A percentile compares a stretch with the other conserved stretches of the same genome.
Evolutionary conservation across 106 monocot genomes (phyloP).

Genomic region (Acorus gramineus): DNA sequence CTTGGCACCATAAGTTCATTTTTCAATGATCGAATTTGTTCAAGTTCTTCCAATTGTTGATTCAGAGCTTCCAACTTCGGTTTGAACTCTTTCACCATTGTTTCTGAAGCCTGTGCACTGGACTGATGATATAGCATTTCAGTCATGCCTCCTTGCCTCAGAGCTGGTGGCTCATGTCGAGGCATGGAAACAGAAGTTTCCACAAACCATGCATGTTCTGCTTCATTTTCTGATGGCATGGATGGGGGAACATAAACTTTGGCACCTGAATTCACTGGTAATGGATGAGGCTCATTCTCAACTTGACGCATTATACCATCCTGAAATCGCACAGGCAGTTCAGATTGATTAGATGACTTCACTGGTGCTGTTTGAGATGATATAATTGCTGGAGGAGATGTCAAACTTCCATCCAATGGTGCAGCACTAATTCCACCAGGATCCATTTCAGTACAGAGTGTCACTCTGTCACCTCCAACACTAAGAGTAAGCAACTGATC

Average conservation of each 20-base stretch:
- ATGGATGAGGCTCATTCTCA: slow-evolving; percentile 28
- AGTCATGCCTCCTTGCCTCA: slow-evolving; percentile 16
- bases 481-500: slow-evolving; percentile 64
- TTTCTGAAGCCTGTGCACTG: slow-evolving; percentile 12
- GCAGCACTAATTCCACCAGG: slow-evolving; percentile 3
- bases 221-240: slow-evolving; percentile 36
- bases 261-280: slow-evolving; percentile 15
- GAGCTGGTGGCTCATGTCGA: slow-evolving; percentile 10
- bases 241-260: slow-evolving; percentile 35
- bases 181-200: slow-evolving; percentile 23
- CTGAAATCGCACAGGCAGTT: slow-evolving; percentile 16
- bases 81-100: slow-evolving; percentile 17
- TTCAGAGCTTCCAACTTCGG: slow-evolving; percentile 5
- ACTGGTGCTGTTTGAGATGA: slow-evolving; percentile 11
- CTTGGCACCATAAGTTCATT: slow-evolving; percentile 9
- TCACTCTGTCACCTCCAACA: slow-evolving; percentile 24
- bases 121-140: slow-evolving; percentile 10
- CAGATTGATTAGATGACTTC: slow-evolving; percentile 29
- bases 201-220: slow-evolving; percentile 22
- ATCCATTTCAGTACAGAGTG: slow-evolving; percentile 19
- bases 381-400: slow-evolving; percentile 7
- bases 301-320: slow-evolving; percentile 21
- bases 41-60: slow-evolving; percentile 24
- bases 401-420: slow-evolving; percentile 3
- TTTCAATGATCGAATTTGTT: slow-evolving; percentile 19